phyloP scores from a whole-genome alignment of 2,329 filamentous ascomycete species.

The Fusarium lateritium region DNA sequence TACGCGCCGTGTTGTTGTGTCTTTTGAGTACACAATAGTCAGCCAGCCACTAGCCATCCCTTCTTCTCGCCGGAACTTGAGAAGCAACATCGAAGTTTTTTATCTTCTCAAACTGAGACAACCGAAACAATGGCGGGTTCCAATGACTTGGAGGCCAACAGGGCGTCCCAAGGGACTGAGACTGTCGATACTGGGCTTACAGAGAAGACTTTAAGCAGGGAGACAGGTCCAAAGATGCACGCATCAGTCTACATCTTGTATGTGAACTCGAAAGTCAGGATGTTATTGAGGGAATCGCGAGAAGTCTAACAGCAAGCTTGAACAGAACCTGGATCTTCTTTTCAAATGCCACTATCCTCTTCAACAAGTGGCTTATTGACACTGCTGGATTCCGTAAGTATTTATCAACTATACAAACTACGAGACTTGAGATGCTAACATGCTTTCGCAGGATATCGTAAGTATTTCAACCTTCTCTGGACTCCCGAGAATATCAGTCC shows the following conservation, averaged over 20 bases:
- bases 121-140: conserved; percentile 23
- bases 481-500: not conserved
- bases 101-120: conserved; percentile 14
- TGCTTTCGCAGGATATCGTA: conserved; percentile 53
- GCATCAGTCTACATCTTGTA: conserved; percentile 55
- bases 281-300: not conserved
- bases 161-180: conserved; percentile 5
- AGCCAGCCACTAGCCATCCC: conserved; percentile 17
- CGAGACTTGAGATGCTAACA: conserved; percentile 22
- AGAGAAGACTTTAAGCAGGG: conserved; percentile 50
- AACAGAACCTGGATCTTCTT: conserved; percentile 83
- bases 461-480: conserved; percentile 23
- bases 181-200: conserved; percentile 8
- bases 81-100: conserved; percentile 5
- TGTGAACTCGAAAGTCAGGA: conserved; percentile 9
- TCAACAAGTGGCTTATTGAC: conserved; percentile 92
- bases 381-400: conserved; percentile 80
- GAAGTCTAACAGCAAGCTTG: conserved; percentile 26
- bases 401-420: not conserved
- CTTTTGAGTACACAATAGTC: not conserved
- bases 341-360: conserved; percentile 87
- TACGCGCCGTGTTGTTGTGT: conserved; percentile 14
- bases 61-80: conserved; percentile 7
- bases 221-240: conserved; percentile 47
- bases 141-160: conserved; percentile 32